Base-by-base conservation (phyloP, 2,329 filamentous ascomycete genomes). In the Kalmusia sp. region DNA sequence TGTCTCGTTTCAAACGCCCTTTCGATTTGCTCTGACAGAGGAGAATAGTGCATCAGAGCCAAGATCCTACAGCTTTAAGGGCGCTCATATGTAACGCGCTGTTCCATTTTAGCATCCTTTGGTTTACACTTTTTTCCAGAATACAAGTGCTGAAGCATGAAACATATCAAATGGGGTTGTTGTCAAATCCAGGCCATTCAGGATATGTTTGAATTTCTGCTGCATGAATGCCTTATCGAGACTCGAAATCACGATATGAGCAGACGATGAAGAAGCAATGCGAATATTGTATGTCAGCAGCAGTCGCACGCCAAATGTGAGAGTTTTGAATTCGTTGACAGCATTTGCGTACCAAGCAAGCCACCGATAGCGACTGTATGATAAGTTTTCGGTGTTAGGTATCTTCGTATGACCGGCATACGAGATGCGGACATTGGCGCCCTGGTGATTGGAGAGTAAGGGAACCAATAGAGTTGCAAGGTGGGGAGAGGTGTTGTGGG, bases 251-350 rank as follows among this genome's bases (percentile, higher is more conserved):
- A n/a, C n/a, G n/a, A n/a, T n/a, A n/a, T n/a, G n/a, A n/a, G n/a
- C n/a, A n/a, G n/a, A 15, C 17, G 30, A 9, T 37, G 39, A 9
- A 6, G 21, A 41, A 7, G 31, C 22, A 22, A 48, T 11, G 12
- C 22, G 21, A 4, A 48, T 15, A 24, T 38, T 38, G 31, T 35
- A 48, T n/a, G 31, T 48, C 9, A 48, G n/a, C 4, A 37, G 31
- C 19, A 48, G 17, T 9, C 44, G 44, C 7, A 38, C 33, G 4
- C 44, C 44, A 14, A 37, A 48, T 2, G 17, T 27, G 14, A 48
- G n/a, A 27, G 44, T 30, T 14, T 48, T 48, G 15, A 28, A 19
- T 37, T 37, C 44, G 14, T 48, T 17, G 11, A 48, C n/a, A 6
- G 31, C 44, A 28, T 38, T 22, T 6, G 17, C 14, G 12, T 17